Evolutionary conservation across 352 stramenopile genomes (phyloP).

Genomic region (Pythium dissotocum): DNA sequence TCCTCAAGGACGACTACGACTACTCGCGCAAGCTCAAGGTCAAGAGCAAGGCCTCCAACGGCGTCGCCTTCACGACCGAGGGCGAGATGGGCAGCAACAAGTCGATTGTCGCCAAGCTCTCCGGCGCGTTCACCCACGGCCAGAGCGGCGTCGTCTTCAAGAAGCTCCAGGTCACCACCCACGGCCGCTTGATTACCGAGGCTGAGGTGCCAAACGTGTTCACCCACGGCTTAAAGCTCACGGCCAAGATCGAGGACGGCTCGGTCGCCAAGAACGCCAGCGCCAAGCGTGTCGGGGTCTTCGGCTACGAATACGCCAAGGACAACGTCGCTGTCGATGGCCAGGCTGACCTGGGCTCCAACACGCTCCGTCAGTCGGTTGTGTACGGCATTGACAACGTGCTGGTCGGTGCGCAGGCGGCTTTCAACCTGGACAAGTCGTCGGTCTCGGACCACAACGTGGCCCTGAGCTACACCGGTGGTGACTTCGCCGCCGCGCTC

Average conservation of each 20-base stretch:
- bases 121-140: conserved; percentile 66
- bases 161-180: conserved; percentile 88
- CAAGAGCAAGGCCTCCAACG: conserved; percentile 88
- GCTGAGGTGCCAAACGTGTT: conserved; percentile 82
- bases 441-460: conserved; percentile 85
- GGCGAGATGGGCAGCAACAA: conserved; percentile 87
- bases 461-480: conserved; percentile 70
- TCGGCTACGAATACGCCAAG: conserved; percentile 80
- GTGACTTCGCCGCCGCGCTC: conserved; percentile 75
- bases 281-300: conserved; percentile 71
- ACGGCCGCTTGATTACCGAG: conserved; percentile 74
- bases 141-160: conserved; percentile 71
- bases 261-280: conserved; percentile 76
- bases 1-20: conserved; percentile 89
- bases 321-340: conserved; percentile 60
- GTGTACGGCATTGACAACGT: conserved; percentile 84
- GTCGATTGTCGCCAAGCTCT: conserved; percentile 84
- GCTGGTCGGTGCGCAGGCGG: conserved; percentile 64
- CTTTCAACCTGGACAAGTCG: conserved; percentile 85
- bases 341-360: conserved; percentile 54
- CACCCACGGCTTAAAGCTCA: conserved; percentile 80
- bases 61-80: conserved; percentile 86
- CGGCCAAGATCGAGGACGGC: conserved; percentile 81
- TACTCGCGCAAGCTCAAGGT: conserved; percentile 91
- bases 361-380: conserved; percentile 57